A percentile compares a stretch with the other conserved stretches of the same genome.
These are phyloP conservation scores for Boletus reticulatus DNA, from an alignment of 768 basidiomycete species.

Conservation along the genomic window DNA sequence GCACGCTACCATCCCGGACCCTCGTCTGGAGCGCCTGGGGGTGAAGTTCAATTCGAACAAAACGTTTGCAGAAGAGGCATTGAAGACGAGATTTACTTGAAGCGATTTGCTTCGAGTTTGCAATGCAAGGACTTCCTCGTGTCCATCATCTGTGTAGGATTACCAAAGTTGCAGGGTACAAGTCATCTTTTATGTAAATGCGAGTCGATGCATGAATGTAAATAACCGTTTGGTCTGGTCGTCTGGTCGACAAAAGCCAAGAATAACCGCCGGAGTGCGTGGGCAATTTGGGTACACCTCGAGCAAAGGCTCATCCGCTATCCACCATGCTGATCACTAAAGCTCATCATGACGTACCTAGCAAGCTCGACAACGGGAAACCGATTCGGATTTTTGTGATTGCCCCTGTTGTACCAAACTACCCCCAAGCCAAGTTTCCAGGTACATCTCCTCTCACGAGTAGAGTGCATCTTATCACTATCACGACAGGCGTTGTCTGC, in stretches of 20 bases:
- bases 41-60: conserved; percentile 25
- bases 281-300: not conserved
- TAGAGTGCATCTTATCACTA: not conserved
- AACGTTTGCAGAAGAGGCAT: conserved; percentile 15
- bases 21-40: conserved; percentile 24
- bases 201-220: too few relatives aligned
- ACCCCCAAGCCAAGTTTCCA: conserved; percentile 90
- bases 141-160: too few relatives aligned
- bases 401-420: conserved; percentile 72
- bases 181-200: too few relatives aligned
- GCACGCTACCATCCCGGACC: conserved; percentile 21
- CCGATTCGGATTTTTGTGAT: conserved; percentile 83
- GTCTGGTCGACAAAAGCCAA: too few relatives aligned
- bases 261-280: not conserved
- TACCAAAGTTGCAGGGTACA: too few relatives aligned
- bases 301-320: not conserved
- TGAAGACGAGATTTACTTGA: conserved; percentile 21
- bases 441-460: conserved; percentile 39
- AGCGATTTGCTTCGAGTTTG: too few relatives aligned
- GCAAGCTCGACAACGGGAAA: conserved; percentile 58
- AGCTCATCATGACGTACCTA: conserved; percentile 73
- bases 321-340: conserved; percentile 76
- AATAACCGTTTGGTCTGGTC: too few relatives aligned
- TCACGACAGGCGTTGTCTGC: conserved; percentile 65
- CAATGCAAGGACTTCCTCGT: too few relatives aligned